A percentile compares a stretch with the other conserved stretches of the same genome.
phyloP scores from a whole-genome alignment of 495 filamentous ascomycete genomes.

The Penicillium tannophilum region DNA sequence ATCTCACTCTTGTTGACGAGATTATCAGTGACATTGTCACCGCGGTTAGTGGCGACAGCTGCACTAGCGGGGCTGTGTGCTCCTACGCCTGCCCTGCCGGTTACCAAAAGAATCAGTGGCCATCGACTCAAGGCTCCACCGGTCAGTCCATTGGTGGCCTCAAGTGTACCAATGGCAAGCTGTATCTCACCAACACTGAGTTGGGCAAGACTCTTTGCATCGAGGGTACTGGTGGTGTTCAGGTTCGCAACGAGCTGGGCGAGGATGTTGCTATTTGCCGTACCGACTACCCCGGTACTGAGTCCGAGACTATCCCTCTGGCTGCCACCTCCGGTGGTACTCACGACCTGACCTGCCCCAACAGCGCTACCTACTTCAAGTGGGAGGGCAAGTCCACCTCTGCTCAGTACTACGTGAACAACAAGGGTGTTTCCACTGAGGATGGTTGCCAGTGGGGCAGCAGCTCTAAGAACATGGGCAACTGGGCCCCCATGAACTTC shows the following conservation, averaged over 20 bases:
- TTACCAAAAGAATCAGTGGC: slow-evolving; percentile 95
- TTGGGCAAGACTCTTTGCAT: slow-evolving; percentile 74
- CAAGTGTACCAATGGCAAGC: slow-evolving; percentile 71
- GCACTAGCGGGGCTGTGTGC: slow-evolving; percentile 70
- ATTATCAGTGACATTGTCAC: slow-evolving; percentile 63
- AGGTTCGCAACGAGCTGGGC: slow-evolving; percentile 70
- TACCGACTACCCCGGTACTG: slow-evolving; percentile 92
- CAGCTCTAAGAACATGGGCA: slow-evolving; percentile 64
- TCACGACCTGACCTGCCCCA: slow-evolving; percentile 71
- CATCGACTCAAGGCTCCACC: slow-evolving; percentile 72
- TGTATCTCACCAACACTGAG: slow-evolving; percentile 72
- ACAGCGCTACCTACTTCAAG: slow-evolving; percentile 68
- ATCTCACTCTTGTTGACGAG: slow-evolving; percentile 40
- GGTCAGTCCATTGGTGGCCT: slow-evolving; percentile 90
- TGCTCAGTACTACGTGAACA: slow-evolving; percentile 98
- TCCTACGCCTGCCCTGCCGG: slow-evolving; percentile 92
- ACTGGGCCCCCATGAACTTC: slow-evolving; percentile 88
- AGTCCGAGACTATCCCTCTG: slow-evolving; percentile 80
- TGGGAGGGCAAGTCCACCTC: slow-evolving; percentile 76
- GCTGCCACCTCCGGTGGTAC: slow-evolving; percentile 56
- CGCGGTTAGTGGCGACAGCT: slow-evolving; percentile 56
- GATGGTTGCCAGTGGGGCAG: slow-evolving; percentile 82
- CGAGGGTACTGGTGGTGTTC: slow-evolving; percentile 66
- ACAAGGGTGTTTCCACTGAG: slow-evolving; percentile 62
- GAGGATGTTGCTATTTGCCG: slow-evolving; percentile 77